These are phyloP conservation scores for Phytophthora macrochlamydospora DNA, from an alignment of 352 stramenopile species.

Conservation along the genomic window DNA sequence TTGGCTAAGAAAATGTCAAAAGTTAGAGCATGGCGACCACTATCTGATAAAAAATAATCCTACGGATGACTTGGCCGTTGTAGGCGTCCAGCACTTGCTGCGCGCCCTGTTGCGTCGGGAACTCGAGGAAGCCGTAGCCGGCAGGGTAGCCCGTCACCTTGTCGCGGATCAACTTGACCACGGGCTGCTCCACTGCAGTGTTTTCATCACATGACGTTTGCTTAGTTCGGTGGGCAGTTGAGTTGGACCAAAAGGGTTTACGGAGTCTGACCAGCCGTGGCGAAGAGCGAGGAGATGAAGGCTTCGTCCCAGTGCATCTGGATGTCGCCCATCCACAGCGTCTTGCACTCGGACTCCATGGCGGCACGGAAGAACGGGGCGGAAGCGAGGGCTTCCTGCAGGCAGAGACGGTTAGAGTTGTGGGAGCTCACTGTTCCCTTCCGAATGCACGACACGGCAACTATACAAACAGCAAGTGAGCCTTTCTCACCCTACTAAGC, in stretches of 20 bases:
- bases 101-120: conserved; percentile 79
- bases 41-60: not conserved
- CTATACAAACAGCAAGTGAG: conserved; percentile 3
- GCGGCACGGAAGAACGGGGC: conserved; percentile 1
- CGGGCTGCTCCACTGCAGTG: conserved; percentile 71
- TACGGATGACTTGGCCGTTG: conserved; percentile 90
- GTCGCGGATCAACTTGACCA: conserved; percentile 92
- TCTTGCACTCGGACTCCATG: conserved; percentile 74
- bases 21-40: not conserved
- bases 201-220: not conserved
- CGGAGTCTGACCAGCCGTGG: conserved; percentile 45
- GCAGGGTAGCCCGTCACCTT: conserved; percentile 88
- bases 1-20: conserved; percentile 55
- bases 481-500: not conserved
- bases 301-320: conserved; percentile 91
- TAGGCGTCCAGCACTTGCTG: conserved; percentile 86
- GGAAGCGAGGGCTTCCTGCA: not conserved
- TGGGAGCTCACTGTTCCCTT: not conserved
- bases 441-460: conserved; percentile 2
- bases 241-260: conserved; percentile 1
- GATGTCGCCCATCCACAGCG: conserved; percentile 91
- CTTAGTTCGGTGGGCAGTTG: not conserved
- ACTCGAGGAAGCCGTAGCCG: conserved; percentile 93
- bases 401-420: too few species aligned
- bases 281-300: conserved; percentile 88